Base-by-base conservation (phyloP, 2,329 filamentous ascomycete genomes). In the Cryoendolithus antarcticus region DNA sequence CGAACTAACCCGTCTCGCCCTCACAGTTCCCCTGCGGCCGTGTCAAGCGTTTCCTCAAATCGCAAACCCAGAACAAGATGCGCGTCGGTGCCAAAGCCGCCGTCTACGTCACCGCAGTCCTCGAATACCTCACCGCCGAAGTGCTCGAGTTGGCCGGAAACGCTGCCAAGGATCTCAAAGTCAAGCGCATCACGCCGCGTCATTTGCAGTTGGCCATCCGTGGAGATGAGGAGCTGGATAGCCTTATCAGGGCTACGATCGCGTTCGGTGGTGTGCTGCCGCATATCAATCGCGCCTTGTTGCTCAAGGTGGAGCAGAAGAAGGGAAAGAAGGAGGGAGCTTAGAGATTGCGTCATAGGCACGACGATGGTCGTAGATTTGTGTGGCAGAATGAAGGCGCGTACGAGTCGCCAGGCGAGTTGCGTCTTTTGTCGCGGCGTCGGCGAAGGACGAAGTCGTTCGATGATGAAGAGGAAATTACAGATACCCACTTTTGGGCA, bases 11-110 rank as follows among this genome's bases (percentile, higher is more conserved):
- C 12, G 32, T n/a, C 21, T 32, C 39, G 24, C 42, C 40, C 49
- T 29, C 50, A 43, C 61, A 98, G 91, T 98, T 98, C 65, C 91
- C 91, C 46, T 98, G 91, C 64, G 91, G 91, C 69, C 91, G 91
- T 81, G 91, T 98, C 67, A 98, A 98, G 82, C 88, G 91, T 71
- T 96, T 96, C 72, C 74, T 98, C 62, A 95, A 96, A 77, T 86
- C 86, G 66, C 95, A 95, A 70, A 96, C 91, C 36, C 91, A 96
- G 63, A 93, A 95, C 70, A 96, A 96, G 74, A 96, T 95, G 85
- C 89, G 91, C 67, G 93, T 98, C 52, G 91, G 91, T 56, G 91
- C 89, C 59, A 96, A 96, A 74, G 91, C 91, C 49, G 88, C 91
- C 51, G 91, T 98, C 56, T 98, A 98, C 62, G 86, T 96, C 47